phyloP scores from a whole-genome alignment of 345 rosid species.

The Citrus reticulata region DNA sequence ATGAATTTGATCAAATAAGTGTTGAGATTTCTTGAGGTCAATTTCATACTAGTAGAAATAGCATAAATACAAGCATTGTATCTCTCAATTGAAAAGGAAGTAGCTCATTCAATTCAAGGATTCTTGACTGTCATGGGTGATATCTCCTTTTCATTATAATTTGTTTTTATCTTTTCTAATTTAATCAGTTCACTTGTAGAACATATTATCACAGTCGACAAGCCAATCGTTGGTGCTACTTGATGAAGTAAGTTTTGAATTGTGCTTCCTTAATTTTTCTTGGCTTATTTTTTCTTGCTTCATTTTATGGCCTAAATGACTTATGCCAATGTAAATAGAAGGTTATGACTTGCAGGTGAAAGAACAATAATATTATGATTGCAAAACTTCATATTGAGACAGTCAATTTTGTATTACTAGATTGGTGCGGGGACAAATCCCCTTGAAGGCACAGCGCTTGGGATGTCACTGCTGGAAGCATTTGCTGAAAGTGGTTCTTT shows the following conservation, averaged over 20 bases:
- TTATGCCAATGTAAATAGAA: neutral
- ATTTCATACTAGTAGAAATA: neutral
- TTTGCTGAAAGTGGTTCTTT: constrained; percentile 71
- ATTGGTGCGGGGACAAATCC: constrained; percentile 99
- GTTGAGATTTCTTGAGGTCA: neutral
- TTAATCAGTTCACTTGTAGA: constrained; percentile 44
- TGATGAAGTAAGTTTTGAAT: constrained; percentile 68
- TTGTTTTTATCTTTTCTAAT: neutral
- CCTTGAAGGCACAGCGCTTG: constrained; percentile 95
- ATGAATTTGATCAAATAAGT: neutral
- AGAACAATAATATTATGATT: constrained; percentile 1
- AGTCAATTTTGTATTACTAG: constrained; percentile 28
- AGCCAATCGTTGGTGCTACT: constrained; percentile 75
- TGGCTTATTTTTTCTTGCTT: neutral
- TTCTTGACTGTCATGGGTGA: neutral
- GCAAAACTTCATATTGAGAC: neutral
- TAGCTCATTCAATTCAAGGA: neutral
- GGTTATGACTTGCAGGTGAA: neutral
- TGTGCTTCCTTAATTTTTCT: neutral
- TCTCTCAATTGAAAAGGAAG: neutral
- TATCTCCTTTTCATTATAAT: neutral
- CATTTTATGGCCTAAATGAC: neutral
- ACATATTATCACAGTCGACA: constrained; percentile 70
- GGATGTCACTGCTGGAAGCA: constrained; percentile 86
- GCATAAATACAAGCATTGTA: neutral